These are phyloP conservation scores for Sugiyamaella chiloensis DNA, from an alignment of 805 yeast species.

Conservation along the genomic window DNA sequence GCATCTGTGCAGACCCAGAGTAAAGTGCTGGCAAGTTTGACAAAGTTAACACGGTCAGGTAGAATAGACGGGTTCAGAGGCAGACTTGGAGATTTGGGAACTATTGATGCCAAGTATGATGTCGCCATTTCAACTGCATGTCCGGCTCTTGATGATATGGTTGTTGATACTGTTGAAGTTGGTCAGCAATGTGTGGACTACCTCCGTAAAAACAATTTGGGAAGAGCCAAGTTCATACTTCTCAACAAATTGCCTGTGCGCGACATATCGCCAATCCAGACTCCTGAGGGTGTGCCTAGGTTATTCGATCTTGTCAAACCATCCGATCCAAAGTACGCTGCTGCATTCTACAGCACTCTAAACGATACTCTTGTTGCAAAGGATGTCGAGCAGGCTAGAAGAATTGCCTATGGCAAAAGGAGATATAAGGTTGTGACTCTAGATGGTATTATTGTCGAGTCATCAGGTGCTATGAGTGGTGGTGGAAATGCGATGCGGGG, in stretches of 20 bases:
- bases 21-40: constrained; percentile 66
- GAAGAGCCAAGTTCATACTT: constrained; percentile 85
- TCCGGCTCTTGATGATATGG: constrained; percentile 86
- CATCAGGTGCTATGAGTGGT: constrained; percentile 94
- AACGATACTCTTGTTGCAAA: constrained; percentile 85
- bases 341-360: constrained; percentile 86
- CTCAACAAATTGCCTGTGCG: constrained; percentile 68
- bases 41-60: constrained; percentile 71
- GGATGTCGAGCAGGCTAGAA: constrained; percentile 73
- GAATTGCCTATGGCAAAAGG: constrained; percentile 78
- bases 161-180: constrained; percentile 73
- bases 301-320: constrained; percentile 80
- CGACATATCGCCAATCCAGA: constrained; percentile 53
- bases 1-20: constrained; percentile 62
- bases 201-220: constrained; percentile 75
- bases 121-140: constrained; percentile 94
- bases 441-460: constrained; percentile 88
- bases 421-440: constrained; percentile 88
- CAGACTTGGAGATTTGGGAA: constrained; percentile 87
- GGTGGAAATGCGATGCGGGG: constrained; percentile 70
- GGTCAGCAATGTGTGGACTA: constrained; percentile 80
- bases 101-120: constrained; percentile 83
- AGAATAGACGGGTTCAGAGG: constrained; percentile 85
- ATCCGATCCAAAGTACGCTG: constrained; percentile 61
- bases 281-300: constrained; percentile 77